Base-by-base conservation (phyloP, 2,329 filamentous ascomycete genomes). In the Amylocarpus encephaloides region DNA sequence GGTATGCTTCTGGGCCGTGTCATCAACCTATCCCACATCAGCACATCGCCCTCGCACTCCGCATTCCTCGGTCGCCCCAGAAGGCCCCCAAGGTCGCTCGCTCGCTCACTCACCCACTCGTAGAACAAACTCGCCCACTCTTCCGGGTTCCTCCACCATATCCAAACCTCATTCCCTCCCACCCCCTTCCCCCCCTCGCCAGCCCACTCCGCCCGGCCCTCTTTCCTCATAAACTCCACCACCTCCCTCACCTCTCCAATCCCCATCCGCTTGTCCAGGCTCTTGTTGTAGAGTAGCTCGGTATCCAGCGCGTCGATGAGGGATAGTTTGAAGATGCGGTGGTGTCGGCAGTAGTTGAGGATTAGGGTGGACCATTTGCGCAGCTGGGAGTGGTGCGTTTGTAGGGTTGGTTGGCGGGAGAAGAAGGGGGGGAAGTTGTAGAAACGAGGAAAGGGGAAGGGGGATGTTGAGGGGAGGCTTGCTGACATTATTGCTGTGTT, bases 71-170 rank as follows among this genome's bases (percentile, higher is more conserved):
- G 18, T 9, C 34, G 4, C 6, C 9, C 29, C 3, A 11, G 5
- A 18, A 19, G 36, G 11, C 22, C 1, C 18, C 38, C 29, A 35
- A 22, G 36, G 15, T 13, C 38, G 5, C 32, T 30, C 29, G 6
- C n/a, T 34, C 22, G n/a, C 12, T n/a, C 30, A 60, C 48, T 45
- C 11, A 80, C 85, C 83, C 89, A 97, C 39, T 74, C 78, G 67
- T 86, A 85, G 38, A 97, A 72, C 52, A 83, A 66, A 32, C 76
- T 79, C 2, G 90, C 93, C 92, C 93, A 98, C 71, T 97, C 92
- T 65, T 94, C 88, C 0, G 86, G 85, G 62, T 81, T 86, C 55
- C 80, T 79, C 92, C 92, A 97, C 71, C 83, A 95, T 2, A 96
- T 72, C 76, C 84, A 92, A 15, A 77, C 82, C 11, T 80, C 71